These are phyloP conservation scores for Saccharomycopsis schoenii DNA, from an alignment of 805 yeast genomes.

Conservation along the genomic window DNA sequence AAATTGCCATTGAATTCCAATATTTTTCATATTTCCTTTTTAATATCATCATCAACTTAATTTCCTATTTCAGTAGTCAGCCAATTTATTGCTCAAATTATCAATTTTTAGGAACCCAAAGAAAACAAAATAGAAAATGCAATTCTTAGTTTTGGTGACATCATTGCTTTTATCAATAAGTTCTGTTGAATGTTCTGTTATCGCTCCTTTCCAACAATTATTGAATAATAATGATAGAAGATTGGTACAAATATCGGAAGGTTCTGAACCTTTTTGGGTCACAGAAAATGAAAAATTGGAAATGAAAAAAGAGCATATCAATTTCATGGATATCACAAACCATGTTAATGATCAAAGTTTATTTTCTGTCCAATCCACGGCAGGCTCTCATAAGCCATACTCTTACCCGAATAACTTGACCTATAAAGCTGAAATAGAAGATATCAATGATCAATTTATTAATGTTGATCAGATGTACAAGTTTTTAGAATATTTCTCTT, in stretches of 20 bases:
- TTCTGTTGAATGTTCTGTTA: background rate
- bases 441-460: background rate
- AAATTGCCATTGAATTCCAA: too few species aligned
- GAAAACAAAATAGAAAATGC: background rate
- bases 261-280: slow-evolving; percentile 23
- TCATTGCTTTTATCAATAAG: background rate
- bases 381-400: background rate
- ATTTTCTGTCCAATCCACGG: background rate
- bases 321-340: slow-evolving; percentile 15
- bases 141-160: background rate
- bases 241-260: slow-evolving; percentile 22
- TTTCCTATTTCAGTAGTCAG: too few species aligned
- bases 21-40: too few species aligned
- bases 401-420: slow-evolving; percentile 8
- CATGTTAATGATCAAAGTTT: slow-evolving; percentile 1
- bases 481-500: slow-evolving; percentile 52
- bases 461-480: slow-evolving; percentile 42
- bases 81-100: too few species aligned
- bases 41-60: too few species aligned
- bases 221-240: slow-evolving; percentile 18
- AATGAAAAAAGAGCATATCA: slow-evolving; percentile 27
- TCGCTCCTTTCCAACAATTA: background rate
- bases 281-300: slow-evolving; percentile 35
- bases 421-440: slow-evolving; percentile 3
- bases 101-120: too few species aligned